These are phyloP conservation scores for Aquilaria yunnanensis DNA, from an alignment of 345 rosid genomes.

Conservation along the genomic window DNA sequence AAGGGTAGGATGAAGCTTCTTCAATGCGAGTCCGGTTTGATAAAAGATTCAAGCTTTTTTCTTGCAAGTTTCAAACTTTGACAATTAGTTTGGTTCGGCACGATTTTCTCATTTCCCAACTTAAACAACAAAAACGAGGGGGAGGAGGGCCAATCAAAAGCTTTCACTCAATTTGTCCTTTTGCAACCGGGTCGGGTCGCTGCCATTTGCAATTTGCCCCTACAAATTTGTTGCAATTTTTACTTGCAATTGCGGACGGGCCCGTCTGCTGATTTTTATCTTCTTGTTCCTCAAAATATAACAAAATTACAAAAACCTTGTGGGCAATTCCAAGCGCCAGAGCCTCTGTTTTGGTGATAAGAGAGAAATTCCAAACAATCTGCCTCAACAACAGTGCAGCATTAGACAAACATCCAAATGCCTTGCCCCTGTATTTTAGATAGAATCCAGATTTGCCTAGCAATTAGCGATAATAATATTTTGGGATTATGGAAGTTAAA, in stretches of 20 bases:
- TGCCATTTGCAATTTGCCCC: slow-evolving; percentile 16
- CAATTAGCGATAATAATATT: too few species aligned
- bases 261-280: too few species aligned
- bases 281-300: too few species aligned
- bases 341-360: too few species aligned
- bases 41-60: neutral
- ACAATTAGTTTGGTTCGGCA: slow-evolving; percentile 20
- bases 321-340: too few species aligned
- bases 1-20: slow-evolving; percentile 9
- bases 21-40: neutral
- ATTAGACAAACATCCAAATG: too few species aligned
- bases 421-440: too few species aligned
- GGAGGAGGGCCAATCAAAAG: slow-evolving; percentile 13
- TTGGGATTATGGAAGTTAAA: too few species aligned
- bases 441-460: too few species aligned
- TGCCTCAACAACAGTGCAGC: too few species aligned
- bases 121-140: neutral
- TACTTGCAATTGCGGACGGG: neutral
- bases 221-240: neutral
- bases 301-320: too few species aligned
- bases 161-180: slow-evolving; percentile 1
- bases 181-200: neutral
- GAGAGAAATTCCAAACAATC: too few species aligned
- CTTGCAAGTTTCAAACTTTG: slow-evolving; percentile 15
- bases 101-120: slow-evolving; percentile 33